phyloP scores from a whole-genome alignment of 148 eudicot genomes.

The Amaranthus palmeri region DNA sequence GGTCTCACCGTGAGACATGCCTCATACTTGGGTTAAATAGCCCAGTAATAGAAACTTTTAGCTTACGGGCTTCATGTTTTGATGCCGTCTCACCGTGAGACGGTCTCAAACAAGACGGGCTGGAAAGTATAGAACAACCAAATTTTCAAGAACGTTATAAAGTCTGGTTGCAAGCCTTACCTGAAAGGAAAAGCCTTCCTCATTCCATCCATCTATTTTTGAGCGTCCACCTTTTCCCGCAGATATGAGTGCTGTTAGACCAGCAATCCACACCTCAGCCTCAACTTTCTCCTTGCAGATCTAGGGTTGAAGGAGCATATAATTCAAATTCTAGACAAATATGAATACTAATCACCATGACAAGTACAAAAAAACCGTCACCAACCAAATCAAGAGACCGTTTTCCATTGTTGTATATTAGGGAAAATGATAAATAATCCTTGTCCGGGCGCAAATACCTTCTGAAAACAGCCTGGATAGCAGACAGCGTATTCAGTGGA shows the following conservation, averaged over 20 bases:
- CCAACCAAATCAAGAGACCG: constrained; percentile 94
- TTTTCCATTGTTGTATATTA: constrained; percentile 75
- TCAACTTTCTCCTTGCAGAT: constrained; percentile 98
- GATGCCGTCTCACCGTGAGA: not conserved
- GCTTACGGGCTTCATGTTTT: too few relatives aligned
- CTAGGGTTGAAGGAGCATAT: constrained; percentile 28
- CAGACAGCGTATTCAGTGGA: not conserved
- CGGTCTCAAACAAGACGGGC: not conserved
- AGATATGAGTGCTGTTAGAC: constrained; percentile 74
- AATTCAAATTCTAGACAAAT: constrained; percentile 1
- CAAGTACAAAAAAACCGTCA: constrained; percentile 14
- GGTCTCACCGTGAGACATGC: too few relatives aligned
- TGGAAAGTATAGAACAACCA: not conserved
- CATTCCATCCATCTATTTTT: constrained; percentile 93
- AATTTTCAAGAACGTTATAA: not conserved
- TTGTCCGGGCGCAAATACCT: constrained; percentile 82
- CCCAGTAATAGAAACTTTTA: too few relatives aligned
- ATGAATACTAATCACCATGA: not conserved
- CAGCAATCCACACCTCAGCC: constrained; percentile 94
- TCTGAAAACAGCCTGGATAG: constrained; percentile 75
- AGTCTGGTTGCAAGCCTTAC: constrained; percentile 34
- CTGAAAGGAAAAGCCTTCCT: constrained; percentile 73
- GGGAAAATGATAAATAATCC: constrained; percentile 92
- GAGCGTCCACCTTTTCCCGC: constrained; percentile 87
- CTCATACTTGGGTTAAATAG: too few relatives aligned